phyloP scores from a whole-genome alignment of 2,329 filamentous ascomycete species.

The Cryphonectria japonica region DNA sequence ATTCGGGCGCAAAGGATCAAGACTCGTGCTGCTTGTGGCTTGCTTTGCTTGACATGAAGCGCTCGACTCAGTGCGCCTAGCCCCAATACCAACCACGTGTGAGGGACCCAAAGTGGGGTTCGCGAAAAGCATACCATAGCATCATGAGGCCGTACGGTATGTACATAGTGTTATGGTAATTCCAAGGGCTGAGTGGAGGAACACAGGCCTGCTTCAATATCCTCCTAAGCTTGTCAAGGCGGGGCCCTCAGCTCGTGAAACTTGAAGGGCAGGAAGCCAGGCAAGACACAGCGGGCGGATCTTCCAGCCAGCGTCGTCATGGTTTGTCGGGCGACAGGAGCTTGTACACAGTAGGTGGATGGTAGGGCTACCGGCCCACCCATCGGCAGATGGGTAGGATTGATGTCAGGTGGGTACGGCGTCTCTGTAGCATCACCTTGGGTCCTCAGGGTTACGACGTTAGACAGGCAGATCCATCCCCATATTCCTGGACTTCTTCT shows the following conservation, averaged over 20 bases:
- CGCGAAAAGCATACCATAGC: background rate
- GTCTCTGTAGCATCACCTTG: background rate
- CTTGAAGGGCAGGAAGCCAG: slow-evolving; percentile 3
- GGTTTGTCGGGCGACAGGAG: slow-evolving; percentile 6
- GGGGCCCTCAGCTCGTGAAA: background rate
- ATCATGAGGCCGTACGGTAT: background rate
- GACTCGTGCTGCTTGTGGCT: background rate
- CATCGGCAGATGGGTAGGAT: slow-evolving; percentile 1
- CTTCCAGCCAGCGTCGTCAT: slow-evolving; percentile 7
- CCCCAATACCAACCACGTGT: background rate
- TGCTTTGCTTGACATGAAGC: background rate
- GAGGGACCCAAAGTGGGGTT: background rate
- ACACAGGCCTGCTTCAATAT: background rate
- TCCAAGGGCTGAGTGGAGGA: background rate
- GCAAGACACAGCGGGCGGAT: slow-evolving; percentile 8
- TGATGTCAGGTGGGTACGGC: background rate
- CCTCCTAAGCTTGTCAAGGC: background rate
- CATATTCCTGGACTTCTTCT: background rate
- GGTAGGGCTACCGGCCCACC: slow-evolving; percentile 5
- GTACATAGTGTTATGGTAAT: background rate
- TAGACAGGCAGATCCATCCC: background rate
- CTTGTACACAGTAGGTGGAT: background rate
- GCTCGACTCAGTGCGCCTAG: background rate
- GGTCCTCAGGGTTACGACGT: background rate
- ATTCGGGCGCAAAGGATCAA: background rate